A percentile compares a stretch with the other conserved stretches of the same genome.
phyloP scores from a whole-genome alignment of 352 stramenopile genomes.

The Globisporangium solare region DNA sequence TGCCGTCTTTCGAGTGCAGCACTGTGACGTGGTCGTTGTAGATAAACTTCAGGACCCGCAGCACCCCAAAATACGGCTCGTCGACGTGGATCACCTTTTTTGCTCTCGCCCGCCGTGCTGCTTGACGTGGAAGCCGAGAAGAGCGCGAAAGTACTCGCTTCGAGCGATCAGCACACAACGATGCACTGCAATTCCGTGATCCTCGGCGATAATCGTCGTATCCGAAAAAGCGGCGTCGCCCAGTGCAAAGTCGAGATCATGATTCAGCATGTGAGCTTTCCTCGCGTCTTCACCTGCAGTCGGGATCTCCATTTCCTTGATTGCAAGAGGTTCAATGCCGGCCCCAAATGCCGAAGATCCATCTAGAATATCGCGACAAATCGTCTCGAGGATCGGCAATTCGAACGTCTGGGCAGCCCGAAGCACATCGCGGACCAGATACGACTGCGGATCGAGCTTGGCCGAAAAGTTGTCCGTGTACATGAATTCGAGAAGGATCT shows the following conservation, averaged over 20 bases:
- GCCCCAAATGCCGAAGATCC: slow-evolving; percentile 10
- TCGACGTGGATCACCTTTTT: slow-evolving; percentile 40
- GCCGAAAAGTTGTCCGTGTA: slow-evolving; percentile 64
- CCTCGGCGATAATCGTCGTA: slow-evolving; percentile 45
- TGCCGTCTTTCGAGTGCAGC: slow-evolving; percentile 1
- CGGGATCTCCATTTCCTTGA: slow-evolving; percentile 6
- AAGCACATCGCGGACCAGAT: slow-evolving; percentile 54
- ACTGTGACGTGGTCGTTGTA: slow-evolving; percentile 52
- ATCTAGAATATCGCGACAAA: slow-evolving; percentile 35
- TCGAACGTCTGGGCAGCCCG: slow-evolving; percentile 38
- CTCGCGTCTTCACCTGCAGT: slow-evolving; percentile 12
- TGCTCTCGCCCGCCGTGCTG: not conserved
- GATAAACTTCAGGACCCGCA: slow-evolving; percentile 67
- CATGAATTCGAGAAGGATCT: slow-evolving; percentile 57
- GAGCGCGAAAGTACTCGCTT: slow-evolving; percentile 65
- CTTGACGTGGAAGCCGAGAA: slow-evolving; percentile 34
- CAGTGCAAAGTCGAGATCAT: slow-evolving; percentile 46
- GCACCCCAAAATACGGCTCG: slow-evolving; percentile 40
- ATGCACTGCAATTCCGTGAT: slow-evolving; percentile 39
- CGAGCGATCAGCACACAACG: slow-evolving; percentile 54
- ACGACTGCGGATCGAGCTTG: slow-evolving; percentile 41
- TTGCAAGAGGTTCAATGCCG: not conserved
- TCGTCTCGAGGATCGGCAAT: slow-evolving; percentile 29
- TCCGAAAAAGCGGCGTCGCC: slow-evolving; percentile 47
- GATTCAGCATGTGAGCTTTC: slow-evolving; percentile 23